phyloP scores from a whole-genome alignment of 345 rosid genomes.

The Cardamine resedifolia region DNA sequence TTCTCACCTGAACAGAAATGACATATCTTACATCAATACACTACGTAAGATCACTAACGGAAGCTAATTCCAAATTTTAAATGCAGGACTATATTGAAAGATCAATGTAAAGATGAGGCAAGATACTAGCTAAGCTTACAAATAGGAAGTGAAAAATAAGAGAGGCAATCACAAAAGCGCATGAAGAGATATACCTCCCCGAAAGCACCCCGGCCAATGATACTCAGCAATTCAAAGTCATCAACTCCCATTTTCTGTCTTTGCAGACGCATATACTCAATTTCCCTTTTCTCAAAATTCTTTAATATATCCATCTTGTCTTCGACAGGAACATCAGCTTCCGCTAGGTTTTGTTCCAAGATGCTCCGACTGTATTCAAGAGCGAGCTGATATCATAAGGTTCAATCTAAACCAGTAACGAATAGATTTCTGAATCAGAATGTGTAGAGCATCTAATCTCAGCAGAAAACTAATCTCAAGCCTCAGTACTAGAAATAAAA shows the following conservation, averaged over 20 bases:
- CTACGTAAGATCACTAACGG: background rate
- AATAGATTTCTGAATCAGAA: background rate
- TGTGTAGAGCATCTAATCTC: background rate
- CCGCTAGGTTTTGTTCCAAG: constrained; percentile 48
- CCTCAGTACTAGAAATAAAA: background rate
- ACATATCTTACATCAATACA: constrained; percentile 15
- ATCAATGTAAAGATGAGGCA: constrained; percentile 14
- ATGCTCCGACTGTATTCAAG: constrained; percentile 42
- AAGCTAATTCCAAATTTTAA: background rate
- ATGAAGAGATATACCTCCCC: constrained; percentile 43
- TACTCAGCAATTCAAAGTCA: constrained; percentile 48
- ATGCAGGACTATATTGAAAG: background rate
- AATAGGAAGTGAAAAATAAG: background rate
- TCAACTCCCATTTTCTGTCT: constrained; percentile 52
- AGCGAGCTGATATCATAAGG: constrained; percentile 13
- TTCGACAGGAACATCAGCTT: constrained; percentile 50
- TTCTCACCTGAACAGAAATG: constrained; percentile 46
- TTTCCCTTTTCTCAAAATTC: constrained; percentile 46
- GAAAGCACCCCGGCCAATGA: constrained; percentile 57
- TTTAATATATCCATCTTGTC: constrained; percentile 45
- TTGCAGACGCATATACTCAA: constrained; percentile 50
- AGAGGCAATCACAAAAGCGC: background rate
- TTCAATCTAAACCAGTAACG: constrained; percentile 12
- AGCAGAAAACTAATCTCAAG: background rate
- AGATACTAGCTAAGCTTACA: background rate